These are phyloP conservation scores for Lodderomyces orthopsilosis DNA, from an alignment of 1,139 yeast species.

Conservation along the genomic window DNA sequence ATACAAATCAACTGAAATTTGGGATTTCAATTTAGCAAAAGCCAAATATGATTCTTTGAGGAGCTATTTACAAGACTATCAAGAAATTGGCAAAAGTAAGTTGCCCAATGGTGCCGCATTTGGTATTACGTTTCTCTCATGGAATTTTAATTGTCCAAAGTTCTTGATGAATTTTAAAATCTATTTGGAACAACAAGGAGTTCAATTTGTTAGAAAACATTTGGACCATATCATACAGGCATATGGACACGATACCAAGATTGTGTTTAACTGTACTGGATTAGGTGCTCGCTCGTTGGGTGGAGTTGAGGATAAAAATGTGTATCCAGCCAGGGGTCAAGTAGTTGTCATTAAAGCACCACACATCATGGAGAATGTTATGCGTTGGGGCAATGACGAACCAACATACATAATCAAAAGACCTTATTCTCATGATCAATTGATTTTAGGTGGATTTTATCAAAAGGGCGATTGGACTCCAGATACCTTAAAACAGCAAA, in stretches of 20 bases:
- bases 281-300: slow-evolving; percentile 52
- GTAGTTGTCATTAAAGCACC: slow-evolving; percentile 63
- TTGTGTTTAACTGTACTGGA: slow-evolving; percentile 70
- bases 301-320: slow-evolving; percentile 44
- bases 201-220: slow-evolving; percentile 42
- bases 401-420: slow-evolving; percentile 72
- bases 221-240: slow-evolving; percentile 58
- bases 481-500: slow-evolving; percentile 52
- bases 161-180: slow-evolving; percentile 46
- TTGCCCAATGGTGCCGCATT: slow-evolving; percentile 48
- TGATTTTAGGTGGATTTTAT: slow-evolving; percentile 66
- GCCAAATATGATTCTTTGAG: slow-evolving; percentile 44
- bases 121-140: slow-evolving; percentile 56
- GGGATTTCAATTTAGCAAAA: slow-evolving; percentile 46
- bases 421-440: slow-evolving; percentile 58
- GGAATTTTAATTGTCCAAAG: slow-evolving; percentile 68
- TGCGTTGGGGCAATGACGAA: slow-evolving; percentile 51
- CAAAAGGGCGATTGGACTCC: slow-evolving; percentile 59
- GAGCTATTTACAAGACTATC: slow-evolving; percentile 45
- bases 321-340: slow-evolving; percentile 69
- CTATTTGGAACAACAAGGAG: slow-evolving; percentile 46
- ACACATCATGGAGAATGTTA: slow-evolving; percentile 45
- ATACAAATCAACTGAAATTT: slow-evolving; percentile 52
- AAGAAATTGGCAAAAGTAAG: slow-evolving; percentile 26
- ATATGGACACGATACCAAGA: slow-evolving; percentile 32